Evolutionary conservation across 192 early-diverging fungal species (phyloP).

Genomic region (Spinellus fusiger): DNA sequence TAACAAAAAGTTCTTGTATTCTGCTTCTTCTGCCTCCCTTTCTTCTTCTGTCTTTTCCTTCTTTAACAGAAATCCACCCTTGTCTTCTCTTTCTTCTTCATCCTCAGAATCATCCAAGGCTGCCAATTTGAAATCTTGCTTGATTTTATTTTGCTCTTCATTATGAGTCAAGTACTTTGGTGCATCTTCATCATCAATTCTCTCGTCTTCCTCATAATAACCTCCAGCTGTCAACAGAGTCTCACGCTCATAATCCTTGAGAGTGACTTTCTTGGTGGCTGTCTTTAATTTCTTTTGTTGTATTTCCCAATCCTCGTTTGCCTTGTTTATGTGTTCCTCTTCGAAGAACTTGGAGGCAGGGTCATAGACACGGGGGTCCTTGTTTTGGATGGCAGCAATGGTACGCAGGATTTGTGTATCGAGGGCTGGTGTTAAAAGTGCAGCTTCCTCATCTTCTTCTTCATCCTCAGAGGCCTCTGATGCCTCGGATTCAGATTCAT

Average conservation of each 20-base stretch:
- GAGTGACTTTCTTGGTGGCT: conserved; percentile 58
- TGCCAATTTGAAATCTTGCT: conserved; percentile 59
- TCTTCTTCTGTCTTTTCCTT: conserved; percentile 74
- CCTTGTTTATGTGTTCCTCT: conserved; percentile 54
- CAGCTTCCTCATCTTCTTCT: conserved; percentile 75
- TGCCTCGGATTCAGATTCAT: conserved; percentile 1
- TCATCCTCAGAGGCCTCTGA: conserved; percentile 55
- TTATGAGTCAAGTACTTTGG: conserved; percentile 60
- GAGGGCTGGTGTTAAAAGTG: conserved; percentile 80
- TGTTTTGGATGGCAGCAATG: conserved; percentile 68
- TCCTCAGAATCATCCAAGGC: conserved; percentile 38
- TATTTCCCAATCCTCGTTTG: conserved; percentile 58
- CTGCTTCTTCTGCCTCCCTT: conserved; percentile 75
- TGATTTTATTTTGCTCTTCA: conserved; percentile 80
- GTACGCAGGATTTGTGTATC: conserved; percentile 94
- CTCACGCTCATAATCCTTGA: conserved; percentile 86
- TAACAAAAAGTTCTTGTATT: conserved; percentile 85
- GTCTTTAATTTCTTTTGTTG: conserved; percentile 48
- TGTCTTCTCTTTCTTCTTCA: conserved; percentile 41
- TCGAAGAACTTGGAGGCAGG: conserved; percentile 70
- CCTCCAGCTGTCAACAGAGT: conserved; percentile 63
- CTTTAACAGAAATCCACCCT: conserved; percentile 64
- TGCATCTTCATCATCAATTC: conserved; percentile 29
- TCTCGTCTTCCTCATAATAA: conserved; percentile 36
- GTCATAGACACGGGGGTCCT: conserved; percentile 83